Base-by-base conservation (phyloP, 83 land plant genomes). In the Diphasiastrum complanatum region DNA sequence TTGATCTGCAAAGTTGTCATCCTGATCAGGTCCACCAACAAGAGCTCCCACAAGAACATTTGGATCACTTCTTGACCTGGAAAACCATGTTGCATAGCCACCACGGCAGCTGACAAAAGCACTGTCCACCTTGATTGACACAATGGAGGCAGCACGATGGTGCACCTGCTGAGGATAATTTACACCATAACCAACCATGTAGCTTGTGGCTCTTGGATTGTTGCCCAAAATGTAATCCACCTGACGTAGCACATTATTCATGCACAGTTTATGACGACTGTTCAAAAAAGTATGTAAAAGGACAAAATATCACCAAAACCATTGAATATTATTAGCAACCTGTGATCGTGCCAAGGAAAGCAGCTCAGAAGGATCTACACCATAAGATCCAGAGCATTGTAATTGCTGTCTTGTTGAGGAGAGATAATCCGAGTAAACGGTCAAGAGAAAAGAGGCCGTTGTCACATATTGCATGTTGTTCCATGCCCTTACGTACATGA, bases 401-500 rank as follows among this genome's bases (percentile, higher is more conserved):
- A 80, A 37, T 36, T 12, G 30, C 34, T 62, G 60, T 3, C 72
- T 52, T 37, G 82, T 40, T 24, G 73, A 69, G 23, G 89, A 33
- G 19, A 85, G 81, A 34, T 93, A 89, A 66, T 89, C 92, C n/a
- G 83, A 78, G 59, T 86, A 91, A 33, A 84, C 89, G 5, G 99
- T 77, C 23, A 83, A 60, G 1, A 93, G 76, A 64, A 85, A 89
- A 2, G 96, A 71, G 0, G 96, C 85, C 22, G 87, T 75, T 2
- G 86, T 81, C 5, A 86, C 99, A 71, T 81, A 93, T 66, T 93
- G 99, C 79, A 93, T 65, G 63, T 93, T 93, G 77, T 93, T 93
- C 99, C 96, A 93, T 1, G 79, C 64, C 66, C 83, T 83, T 1
- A 75, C 47, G 79, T 61, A 85, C 11, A 89, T 72, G 25, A 93